Percentiles rank a stretch among this genome's conserved stretches.
phyloP scores from a whole-genome alignment of 805 yeast genomes.

The Lachancea quebecensis region DNA sequence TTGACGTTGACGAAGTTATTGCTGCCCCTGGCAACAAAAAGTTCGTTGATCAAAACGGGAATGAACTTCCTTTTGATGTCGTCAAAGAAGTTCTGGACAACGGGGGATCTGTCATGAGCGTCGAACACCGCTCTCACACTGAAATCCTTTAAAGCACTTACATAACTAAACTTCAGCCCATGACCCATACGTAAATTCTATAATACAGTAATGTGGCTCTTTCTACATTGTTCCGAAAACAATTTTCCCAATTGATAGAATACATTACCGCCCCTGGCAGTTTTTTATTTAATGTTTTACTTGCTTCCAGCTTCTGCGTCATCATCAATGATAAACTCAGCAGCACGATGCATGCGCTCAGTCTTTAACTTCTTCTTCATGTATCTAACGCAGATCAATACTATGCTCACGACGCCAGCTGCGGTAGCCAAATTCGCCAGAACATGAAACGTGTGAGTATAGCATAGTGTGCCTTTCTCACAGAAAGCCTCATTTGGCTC shows the following conservation, averaged over 20 bases:
- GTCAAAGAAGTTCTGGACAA: conserved; percentile 24
- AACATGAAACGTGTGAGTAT: conserved; percentile 36
- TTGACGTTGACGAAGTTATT: conserved; percentile 17
- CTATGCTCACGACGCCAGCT: conserved; percentile 7
- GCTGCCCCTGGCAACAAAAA: conserved; percentile 25
- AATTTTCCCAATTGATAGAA: too few relatives aligned
- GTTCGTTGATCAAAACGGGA: conserved; percentile 35
- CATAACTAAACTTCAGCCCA: background rate
- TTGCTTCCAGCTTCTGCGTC: conserved; percentile 2
- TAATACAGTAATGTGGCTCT: background rate
- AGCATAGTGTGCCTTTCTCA: conserved; percentile 40
- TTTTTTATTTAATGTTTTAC: background rate
- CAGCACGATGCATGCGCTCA: background rate
- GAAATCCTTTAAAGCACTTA: conserved; percentile 2
- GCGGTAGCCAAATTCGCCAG: conserved; percentile 22
- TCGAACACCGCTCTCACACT: conserved; percentile 9
- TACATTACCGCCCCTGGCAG: too few relatives aligned
- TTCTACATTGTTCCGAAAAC: background rate
- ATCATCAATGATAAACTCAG: conserved; percentile 3
- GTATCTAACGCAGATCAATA: conserved; percentile 1
- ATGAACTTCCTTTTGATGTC: conserved; percentile 29
- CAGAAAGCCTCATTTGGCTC: conserved; percentile 39
- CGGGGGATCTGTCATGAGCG: conserved; percentile 19
- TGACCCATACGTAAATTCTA: background rate
- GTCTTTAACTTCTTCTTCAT: background rate